Evolutionary conservation across 2,329 filamentous ascomycete species (phyloP), one percentile per base, ranked within the genome.

Genomic region (Botrytis byssoidea): DNA sequence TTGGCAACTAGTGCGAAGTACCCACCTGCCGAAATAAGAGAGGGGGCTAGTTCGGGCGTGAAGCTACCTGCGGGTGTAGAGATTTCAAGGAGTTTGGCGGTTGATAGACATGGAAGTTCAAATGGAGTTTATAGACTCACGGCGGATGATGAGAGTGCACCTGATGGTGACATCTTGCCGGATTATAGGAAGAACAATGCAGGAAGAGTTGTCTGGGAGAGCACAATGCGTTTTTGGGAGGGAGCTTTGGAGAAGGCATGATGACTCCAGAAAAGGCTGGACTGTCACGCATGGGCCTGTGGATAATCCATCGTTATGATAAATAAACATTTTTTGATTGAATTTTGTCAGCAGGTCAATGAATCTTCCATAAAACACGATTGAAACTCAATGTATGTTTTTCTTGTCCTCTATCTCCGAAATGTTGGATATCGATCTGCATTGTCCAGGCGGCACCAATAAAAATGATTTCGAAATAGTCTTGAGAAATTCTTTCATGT

Each of bases 81-180:
- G 0, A 80, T 79, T 8, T 76, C 81, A 1, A 72, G 61, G 4
- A 74, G 80, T 4, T 81, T 81, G 0, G 73, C 77, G 32, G 37
- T 67, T 6, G 79, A 81, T 8, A 78, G 78, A 4, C 80, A 84
- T 55, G 82, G 82, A 9, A 74, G 77, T 55, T 81, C 82, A 1
- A 82, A 82, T 71, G 83, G 84, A 9, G 81, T 83, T 20, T 85
- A 85, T 77, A 82, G 82, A 42, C 77, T 85, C 7, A 77, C 77
- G 42, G 76, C 78, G 16, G 75, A 82, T 12, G 82, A 82, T 57
- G 82, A 84, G 48, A 78, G 75, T 63, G 78, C 75, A 9, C 74
- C 75, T 4, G 73, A 77, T 20, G 77, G 80, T 59, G 76, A 79
- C 57, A 71, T 80, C 4, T 74, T 84, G 51, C 73, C 72, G 8